Conservation (phyloP, 179 eudicot genomes). For the Silene coronaria region DNA sequence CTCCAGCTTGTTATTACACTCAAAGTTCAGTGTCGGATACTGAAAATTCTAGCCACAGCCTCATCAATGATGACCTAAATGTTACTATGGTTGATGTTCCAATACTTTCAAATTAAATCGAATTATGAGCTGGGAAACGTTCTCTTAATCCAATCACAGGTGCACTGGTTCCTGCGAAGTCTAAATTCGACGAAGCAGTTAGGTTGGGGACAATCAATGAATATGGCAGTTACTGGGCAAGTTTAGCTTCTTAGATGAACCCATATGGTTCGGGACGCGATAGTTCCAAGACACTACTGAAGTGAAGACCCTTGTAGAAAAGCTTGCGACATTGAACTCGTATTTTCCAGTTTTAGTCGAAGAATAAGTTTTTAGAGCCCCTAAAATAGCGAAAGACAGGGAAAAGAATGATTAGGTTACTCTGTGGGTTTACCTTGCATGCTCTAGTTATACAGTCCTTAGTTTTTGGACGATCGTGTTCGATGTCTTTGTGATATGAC, state of each 20-base stretch:
- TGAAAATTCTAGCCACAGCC: slow-evolving; percentile 4
- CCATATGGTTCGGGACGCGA: background rate
- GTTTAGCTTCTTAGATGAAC: background rate
- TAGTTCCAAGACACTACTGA: background rate
- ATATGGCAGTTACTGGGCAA: slow-evolving; percentile 2
- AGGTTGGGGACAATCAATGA: background rate
- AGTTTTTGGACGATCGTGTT: background rate
- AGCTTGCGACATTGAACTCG: background rate
- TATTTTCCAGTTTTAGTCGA: slow-evolving; percentile 6
- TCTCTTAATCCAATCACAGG: background rate
- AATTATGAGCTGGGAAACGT: background rate
- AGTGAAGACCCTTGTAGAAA: background rate
- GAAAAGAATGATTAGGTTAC: background rate
- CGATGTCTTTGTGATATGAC: background rate
- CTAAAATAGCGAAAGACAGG: background rate
- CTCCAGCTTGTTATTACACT: too few species aligned
- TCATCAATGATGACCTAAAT: background rate
- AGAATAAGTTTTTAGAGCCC: slow-evolving; percentile 7
- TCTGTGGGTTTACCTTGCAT: slow-evolving; percentile 7
- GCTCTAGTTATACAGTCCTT: slow-evolving; percentile 2
- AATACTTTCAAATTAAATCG: too few species aligned
- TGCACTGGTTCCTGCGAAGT: background rate
- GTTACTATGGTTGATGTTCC: background rate
- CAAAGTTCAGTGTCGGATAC: slow-evolving; percentile 22
- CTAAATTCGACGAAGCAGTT: slow-evolving; percentile 6